Percentiles rank a stretch among this genome's conserved stretches.
Conservation (phyloP, 352 stramenopile species). For the Globisporangium iwayamae region DNA sequence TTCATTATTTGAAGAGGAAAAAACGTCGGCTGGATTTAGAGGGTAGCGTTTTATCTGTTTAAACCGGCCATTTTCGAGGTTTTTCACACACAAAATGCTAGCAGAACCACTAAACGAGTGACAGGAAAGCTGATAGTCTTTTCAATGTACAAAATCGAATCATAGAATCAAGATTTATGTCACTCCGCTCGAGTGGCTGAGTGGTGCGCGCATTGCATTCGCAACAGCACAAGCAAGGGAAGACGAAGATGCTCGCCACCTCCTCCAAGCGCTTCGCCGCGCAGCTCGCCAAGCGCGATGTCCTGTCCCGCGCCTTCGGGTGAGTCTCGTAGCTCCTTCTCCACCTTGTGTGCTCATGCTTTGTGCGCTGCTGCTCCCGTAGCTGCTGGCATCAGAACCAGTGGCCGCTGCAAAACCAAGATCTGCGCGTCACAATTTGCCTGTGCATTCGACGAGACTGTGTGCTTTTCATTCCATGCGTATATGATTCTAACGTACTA, state of each 20-base stretch:
- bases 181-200: neutral
- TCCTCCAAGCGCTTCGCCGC: constrained; percentile 6
- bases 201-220: neutral
- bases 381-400: neutral
- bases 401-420: neutral
- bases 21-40: too few species aligned
- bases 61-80: neutral
- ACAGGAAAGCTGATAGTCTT: neutral
- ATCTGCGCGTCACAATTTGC: neutral
- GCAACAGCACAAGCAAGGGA: neutral
- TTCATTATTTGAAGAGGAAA: too few species aligned
- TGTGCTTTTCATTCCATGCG: neutral
- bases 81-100: neutral
- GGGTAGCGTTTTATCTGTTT: too few species aligned
- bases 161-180: neutral
- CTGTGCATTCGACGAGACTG: neutral
- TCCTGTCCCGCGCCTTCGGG: constrained; percentile 59
- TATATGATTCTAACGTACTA: neutral
- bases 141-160: neutral
- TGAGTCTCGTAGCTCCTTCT: constrained; percentile 23
- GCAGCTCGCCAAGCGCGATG: constrained; percentile 34
- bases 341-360: neutral
- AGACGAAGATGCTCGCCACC: constrained; percentile 12
- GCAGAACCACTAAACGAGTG: neutral
- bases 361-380: neutral